These are phyloP conservation scores for grape (Vitis vinifera) DNA, from an alignment of 164 flowering plant genomes.

Conservation along the genomic window ASM3070453v1 NC_081811.1:26788501-26789000, in stretches of 20 bases:
- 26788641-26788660: background rate
- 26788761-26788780: too few relatives aligned
- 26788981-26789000: constrained; percentile 6
- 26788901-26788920: constrained; percentile 6
- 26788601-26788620: constrained; percentile 4
- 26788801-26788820: constrained; percentile 6
- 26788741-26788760: too few relatives aligned
- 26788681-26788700: background rate
- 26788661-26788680: background rate
- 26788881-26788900: background rate
- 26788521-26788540: constrained; percentile 14
- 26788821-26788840: constrained; percentile 5
- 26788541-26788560: constrained; percentile 10
- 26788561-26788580: background rate
- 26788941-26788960: constrained; percentile 30
- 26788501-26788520: background rate
- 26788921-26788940: constrained; percentile 23
- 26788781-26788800: background rate
- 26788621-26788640: constrained; percentile 9
- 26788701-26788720: background rate
- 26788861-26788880: constrained; percentile 16
- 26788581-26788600: background rate
- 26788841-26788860: constrained; percentile 12
- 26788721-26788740: background rate
- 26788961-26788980: constrained; percentile 33